These are phyloP conservation scores for Solanum piurae DNA, from an alignment of 257 asterid genomes.

Conservation along the genomic window DNA sequence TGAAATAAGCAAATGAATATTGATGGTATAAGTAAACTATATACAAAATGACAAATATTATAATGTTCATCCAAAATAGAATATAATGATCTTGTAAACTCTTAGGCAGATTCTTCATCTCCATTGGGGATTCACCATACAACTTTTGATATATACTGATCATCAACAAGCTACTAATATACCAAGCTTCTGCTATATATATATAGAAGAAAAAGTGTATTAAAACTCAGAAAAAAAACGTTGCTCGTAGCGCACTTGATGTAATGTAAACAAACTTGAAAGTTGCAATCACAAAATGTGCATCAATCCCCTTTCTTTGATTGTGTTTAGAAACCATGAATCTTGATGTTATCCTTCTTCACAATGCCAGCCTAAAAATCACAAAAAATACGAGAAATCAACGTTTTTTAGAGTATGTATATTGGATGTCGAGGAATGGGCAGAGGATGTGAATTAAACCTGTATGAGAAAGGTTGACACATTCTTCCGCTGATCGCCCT, in stretches of 20 bases:
- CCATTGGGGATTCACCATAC: not conserved
- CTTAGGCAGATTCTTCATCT: not conserved
- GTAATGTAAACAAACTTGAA: not conserved
- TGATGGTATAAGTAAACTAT: not conserved
- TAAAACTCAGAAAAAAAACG: not conserved
- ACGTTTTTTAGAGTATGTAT: not conserved
- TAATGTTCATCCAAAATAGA: not conserved
- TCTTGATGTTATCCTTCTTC: slow-evolving; percentile 16
- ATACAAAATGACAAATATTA: not conserved
- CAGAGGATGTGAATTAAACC: not conserved
- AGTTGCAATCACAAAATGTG: not conserved
- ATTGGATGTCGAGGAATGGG: not conserved
- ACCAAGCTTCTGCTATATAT: not conserved
- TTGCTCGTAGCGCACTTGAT: not conserved
- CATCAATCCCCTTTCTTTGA: not conserved
- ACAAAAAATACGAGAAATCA: not conserved
- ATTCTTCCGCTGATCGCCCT: slow-evolving; percentile 40
- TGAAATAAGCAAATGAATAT: not conserved
- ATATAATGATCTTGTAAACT: not conserved
- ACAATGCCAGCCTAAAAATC: slow-evolving; percentile 7
- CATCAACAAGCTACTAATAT: not conserved
- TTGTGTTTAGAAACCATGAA: slow-evolving; percentile 9
- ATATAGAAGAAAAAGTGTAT: not conserved
- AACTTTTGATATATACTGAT: not conserved
- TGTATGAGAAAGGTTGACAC: slow-evolving; percentile 23